A percentile compares a stretch with the other conserved stretches of the same genome.
These are phyloP conservation scores for Inosperma sp. DNA, from an alignment of 768 basidiomycete species.

Conservation along the genomic window DNA sequence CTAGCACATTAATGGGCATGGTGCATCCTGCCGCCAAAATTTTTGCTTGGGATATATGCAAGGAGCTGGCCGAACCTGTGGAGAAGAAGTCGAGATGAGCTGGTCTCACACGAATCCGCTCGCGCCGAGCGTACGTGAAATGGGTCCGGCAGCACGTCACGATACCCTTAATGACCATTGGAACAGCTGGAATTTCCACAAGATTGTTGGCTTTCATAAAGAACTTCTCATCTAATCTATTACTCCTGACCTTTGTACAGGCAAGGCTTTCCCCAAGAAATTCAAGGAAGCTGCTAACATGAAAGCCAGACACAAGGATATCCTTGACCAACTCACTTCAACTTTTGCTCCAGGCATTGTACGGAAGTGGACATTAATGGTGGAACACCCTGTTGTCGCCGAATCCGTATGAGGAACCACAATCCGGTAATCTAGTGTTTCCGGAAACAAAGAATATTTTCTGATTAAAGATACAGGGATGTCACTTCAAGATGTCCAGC, in stretches of 20 bases:
- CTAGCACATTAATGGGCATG: no score
- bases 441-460: no score
- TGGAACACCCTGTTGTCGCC: not conserved
- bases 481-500: not conserved
- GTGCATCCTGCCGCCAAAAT: conserved; percentile 22
- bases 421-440: not conserved
- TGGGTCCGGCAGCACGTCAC: conserved; percentile 29
- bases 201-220: no score
- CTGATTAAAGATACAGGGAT: not conserved
- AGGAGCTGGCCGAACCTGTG: conserved; percentile 23
- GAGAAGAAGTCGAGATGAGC: conserved; percentile 33
- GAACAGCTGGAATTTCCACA: conserved; percentile 31
- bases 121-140: no score
- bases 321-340: not conserved
- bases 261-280: not conserved
- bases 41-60: conserved; percentile 29
- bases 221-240: not conserved
- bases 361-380: no score
- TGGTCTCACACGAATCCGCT: no score
- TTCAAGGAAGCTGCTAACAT: no score
- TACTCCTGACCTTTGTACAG: conserved; percentile 11
- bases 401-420: not conserved
- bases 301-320: no score
- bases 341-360: no score
- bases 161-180: conserved; percentile 37